phyloP scores from a whole-genome alignment of 768 basidiomycete species.

The Suillus paluster region DNA sequence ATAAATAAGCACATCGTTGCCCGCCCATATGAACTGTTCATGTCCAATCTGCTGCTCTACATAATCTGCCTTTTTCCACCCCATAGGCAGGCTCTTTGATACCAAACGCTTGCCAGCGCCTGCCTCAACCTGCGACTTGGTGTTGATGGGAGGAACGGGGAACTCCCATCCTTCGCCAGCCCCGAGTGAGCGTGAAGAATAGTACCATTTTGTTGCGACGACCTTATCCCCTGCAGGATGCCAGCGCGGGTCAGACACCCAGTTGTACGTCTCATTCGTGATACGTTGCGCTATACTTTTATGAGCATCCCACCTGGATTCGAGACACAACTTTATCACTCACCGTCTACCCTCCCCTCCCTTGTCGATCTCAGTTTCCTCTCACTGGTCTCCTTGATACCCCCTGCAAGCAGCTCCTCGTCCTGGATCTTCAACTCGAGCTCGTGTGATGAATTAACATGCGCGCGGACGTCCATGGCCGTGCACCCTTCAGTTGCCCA shows the following conservation, averaged over 20 bases:
- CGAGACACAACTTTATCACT: conserved; percentile 14
- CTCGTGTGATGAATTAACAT: conserved; percentile 34
- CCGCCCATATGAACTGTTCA: conserved; percentile 70
- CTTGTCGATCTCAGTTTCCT: conserved; percentile 53
- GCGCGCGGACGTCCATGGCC: conserved; percentile 56
- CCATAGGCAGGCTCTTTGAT: conserved; percentile 58
- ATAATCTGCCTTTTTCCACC: conserved; percentile 65
- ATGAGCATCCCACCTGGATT: conserved; percentile 7
- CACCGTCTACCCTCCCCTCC: conserved; percentile 59
- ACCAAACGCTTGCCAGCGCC: conserved; percentile 58
- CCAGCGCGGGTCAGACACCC: conserved; percentile 71
- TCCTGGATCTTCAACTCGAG: conserved; percentile 45
- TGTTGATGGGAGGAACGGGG: conserved; percentile 41
- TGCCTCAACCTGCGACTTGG: conserved; percentile 27
- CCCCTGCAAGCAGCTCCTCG: conserved; percentile 50
- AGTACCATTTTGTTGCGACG: conserved; percentile 83
- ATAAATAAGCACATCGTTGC: conserved; percentile 62
- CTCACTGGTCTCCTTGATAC: conserved; percentile 53
- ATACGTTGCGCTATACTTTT: conserved; percentile 45
- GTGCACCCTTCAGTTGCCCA: conserved; percentile 63
- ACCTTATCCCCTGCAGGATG: conserved; percentile 66
- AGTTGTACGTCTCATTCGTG: conserved; percentile 78
- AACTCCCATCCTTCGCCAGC: conserved; percentile 81
- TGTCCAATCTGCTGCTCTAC: conserved; percentile 74
- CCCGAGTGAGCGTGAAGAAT: conserved; percentile 62